phyloP scores from a whole-genome alignment of 345 rosid genomes.

The Anastatica hierochuntica region DNA sequence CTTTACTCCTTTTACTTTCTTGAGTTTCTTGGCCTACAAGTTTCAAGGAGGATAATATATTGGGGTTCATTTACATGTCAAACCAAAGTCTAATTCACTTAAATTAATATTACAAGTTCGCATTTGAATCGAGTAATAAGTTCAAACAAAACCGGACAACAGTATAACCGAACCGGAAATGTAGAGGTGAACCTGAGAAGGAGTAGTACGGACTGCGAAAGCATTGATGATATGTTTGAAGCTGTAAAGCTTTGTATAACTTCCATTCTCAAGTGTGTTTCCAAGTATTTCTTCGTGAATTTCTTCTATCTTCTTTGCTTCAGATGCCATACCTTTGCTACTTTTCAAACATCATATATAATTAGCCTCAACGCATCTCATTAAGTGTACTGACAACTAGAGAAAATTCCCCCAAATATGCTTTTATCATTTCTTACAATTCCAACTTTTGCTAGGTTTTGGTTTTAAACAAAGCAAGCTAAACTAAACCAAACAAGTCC shows the following conservation, averaged over 20 bases:
- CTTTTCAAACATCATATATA: background rate
- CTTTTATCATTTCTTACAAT: no score
- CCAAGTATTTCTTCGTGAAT: slow-evolving; percentile 54
- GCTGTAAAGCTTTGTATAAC: slow-evolving; percentile 74
- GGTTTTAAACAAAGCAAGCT: no score
- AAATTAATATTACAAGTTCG: background rate
- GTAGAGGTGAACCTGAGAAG: slow-evolving; percentile 48
- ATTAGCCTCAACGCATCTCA: background rate
- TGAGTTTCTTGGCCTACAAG: slow-evolving; percentile 55
- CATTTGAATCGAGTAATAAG: no score
- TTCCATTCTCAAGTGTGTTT: slow-evolving; percentile 44
- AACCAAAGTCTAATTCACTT: no score
- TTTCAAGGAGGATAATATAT: no score
- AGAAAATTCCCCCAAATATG: background rate
- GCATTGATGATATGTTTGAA: slow-evolving; percentile 72
- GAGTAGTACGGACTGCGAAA: slow-evolving; percentile 57
- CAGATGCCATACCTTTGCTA: slow-evolving; percentile 33
- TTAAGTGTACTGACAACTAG: no score
- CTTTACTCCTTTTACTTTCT: slow-evolving; percentile 38
- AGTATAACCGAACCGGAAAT: background rate
- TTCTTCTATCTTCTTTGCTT: slow-evolving; percentile 45
- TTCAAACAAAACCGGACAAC: background rate
- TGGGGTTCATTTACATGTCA: no score
- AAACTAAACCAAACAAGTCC: no score
- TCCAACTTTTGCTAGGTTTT: no score